Evolutionary conservation across 352 stramenopile genomes (phyloP), one percentile per base, ranked within the genome.

Genomic region (Pythium graminicola): DNA sequence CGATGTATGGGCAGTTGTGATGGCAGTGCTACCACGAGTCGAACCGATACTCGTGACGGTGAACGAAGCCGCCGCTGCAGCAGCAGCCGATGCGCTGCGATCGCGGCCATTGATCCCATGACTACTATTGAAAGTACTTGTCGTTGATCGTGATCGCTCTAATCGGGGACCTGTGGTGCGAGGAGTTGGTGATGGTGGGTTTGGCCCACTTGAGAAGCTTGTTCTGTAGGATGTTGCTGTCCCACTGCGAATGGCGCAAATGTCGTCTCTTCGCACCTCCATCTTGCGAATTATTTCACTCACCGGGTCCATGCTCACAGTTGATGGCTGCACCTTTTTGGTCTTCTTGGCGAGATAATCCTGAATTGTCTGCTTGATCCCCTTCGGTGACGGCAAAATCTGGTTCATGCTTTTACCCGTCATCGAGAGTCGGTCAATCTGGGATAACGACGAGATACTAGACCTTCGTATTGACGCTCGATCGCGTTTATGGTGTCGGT

Each of bases 331-430:
- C 14, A 89, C 73, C 42, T 86, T 89, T 39, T 81, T 85, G 26
- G 67, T 86, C 20, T 84, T 76, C 24, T 74, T 78, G 5, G 75
- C 49, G 10, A 86, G 57, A 35, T 83, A 89, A 26, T 86, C 76
- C 8, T 66, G 60, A 36, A 89, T 73, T 11, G 70, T 68, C 31
- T 86, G 76, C 40, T 80, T 81, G 55, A 89, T 67, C 0, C 73
- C 62, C 40, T 73, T 85, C 11, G 68, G 73, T 1, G 76, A 64
- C n/a, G 68, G 56, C 11, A 77, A 50, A 8, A 72, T 73, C 29
- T 78, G 62, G 22, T 73, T 77, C 57, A 78, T 72, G 36, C 62
- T 66, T 16, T 76, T 83, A 3, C 76, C 62, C 10, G 63, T 76
- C 47, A 84, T 55, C 4, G 77, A 85, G 10, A 77, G 41, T 2